phyloP scores from a whole-genome alignment of 2,329 filamentous ascomycete species.

The Alternaria arborescens region DNA sequence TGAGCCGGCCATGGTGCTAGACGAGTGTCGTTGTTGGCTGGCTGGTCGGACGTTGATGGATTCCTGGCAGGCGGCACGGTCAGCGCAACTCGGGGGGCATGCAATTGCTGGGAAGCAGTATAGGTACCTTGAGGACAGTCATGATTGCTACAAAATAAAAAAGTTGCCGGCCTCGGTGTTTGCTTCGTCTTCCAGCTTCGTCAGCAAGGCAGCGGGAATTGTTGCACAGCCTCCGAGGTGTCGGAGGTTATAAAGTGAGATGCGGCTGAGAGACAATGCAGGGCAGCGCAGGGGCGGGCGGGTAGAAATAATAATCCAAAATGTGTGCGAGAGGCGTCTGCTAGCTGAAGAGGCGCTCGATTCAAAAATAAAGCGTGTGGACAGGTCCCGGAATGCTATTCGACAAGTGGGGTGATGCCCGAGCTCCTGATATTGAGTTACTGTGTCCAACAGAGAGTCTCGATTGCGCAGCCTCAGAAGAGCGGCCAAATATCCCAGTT shows the following conservation, averaged over 20 bases:
- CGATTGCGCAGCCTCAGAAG: slow-evolving; percentile 23
- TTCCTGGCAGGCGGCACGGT: slow-evolving; percentile 44
- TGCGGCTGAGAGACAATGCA: slow-evolving; percentile 35
- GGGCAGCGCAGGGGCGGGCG: slow-evolving; percentile 23
- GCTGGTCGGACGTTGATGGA: slow-evolving; percentile 55
- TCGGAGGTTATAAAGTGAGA: slow-evolving; percentile 24
- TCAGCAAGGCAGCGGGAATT: slow-evolving; percentile 21
- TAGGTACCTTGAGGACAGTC: slow-evolving; percentile 51
- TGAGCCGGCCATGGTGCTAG: slow-evolving; percentile 64
- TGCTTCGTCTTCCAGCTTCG: slow-evolving; percentile 27
- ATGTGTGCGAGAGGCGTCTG: slow-evolving; percentile 23
- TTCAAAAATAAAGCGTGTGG: slow-evolving; percentile 32
- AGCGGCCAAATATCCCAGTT: slow-evolving; percentile 23
- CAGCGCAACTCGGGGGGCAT: slow-evolving; percentile 36
- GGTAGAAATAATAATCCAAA: slow-evolving; percentile 20
- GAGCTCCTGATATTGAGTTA: slow-evolving; percentile 32
- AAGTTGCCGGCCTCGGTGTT: slow-evolving; percentile 13
- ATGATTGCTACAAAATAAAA: slow-evolving; percentile 31
- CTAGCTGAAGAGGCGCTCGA: slow-evolving; percentile 19
- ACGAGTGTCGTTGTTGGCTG: slow-evolving; percentile 56
- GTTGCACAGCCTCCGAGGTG: slow-evolving; percentile 35
- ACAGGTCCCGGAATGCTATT: slow-evolving; percentile 38
- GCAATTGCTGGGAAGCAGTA: slow-evolving; percentile 10
- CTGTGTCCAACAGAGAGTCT: slow-evolving; percentile 23
- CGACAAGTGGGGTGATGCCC: slow-evolving; percentile 31